Evolutionary conservation across 2,329 filamentous ascomycete genomes (phyloP), one percentile per base, ranked within the genome.

Genomic region (Knufia fluminis): DNA sequence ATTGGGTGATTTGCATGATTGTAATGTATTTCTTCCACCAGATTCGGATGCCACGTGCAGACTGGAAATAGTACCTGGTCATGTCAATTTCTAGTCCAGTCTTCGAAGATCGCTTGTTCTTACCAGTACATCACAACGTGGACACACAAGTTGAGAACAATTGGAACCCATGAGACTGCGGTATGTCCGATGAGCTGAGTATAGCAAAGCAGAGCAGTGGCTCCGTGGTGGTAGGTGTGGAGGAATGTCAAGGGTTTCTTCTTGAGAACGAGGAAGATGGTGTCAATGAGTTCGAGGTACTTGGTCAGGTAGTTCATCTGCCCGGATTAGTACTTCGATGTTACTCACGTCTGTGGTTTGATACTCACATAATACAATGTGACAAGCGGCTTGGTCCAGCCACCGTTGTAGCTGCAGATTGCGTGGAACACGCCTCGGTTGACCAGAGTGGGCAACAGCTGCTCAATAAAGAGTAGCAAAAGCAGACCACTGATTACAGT

Each of bases 51-150:
- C 92, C 92, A 61, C 91, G 89, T 49, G 91, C 90, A 65, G 87
- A 91, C 78, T 97, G 91, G 83, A 97, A 97, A 80, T 97, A 97
- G 82, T 97, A 97, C 90, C 90, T 96, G 83, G 95, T 95, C 89
- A 95, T 96, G 23, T 35, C 4, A 42, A n/a, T 20, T 4, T 43
- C 10, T 7, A 14, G 7, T 31, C 28, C 7, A 7, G 14, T 14
- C 7, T 7, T 14, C 28, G 14, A 31, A 31, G 7, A 14, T 7
- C 14, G 33, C 6, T 4, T 23, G 2, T 16, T 31, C 55, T 49
- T 96, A 96, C 91, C 90, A 97, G 83, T 97, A 97, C 91, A 97
- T 97, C 66, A 96, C 86, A 52, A 97, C 91, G 73, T 97, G 91
- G 49, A 97, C 91, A 56, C 80, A 81, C 64, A 97, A 73, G 78